Base-by-base conservation (phyloP, 116 monocot species). In the Dioscorea cayenensis region DNA sequence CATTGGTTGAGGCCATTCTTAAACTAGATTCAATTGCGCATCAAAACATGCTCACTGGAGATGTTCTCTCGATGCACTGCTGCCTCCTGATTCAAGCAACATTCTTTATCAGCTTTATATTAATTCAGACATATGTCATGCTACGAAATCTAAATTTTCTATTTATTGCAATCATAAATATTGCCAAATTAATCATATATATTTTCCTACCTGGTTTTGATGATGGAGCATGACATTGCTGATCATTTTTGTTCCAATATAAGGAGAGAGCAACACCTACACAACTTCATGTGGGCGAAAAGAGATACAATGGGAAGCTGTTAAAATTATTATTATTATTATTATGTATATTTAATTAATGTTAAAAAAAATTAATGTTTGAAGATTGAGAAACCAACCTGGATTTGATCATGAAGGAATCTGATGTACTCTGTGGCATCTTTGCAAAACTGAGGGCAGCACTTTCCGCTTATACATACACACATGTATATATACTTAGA, bases 401-500 rank as follows among this genome's bases (percentile, higher is more conserved):
- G 64, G 36, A 90, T 70, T 68, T 90, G 90, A 59, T 89, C 89
- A 65, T 93, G 93, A 28, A 93, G 85, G 66, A 93, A 93, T 27
- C 79, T 86, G 72, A 93, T 89, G 75, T 93, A 93, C 14, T 55
- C 86, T 9, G 81, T 75, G 28, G 89, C 84, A 70, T 89, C 93
- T 23, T 75, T n/a, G 81, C 14, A 93, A 85, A 21, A 93, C 93
- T 32, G 93, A 93, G 62, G 93, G n/a, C 93, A 2, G 89, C 93
- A 11, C 86, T 85, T n/a, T n/a, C 93, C 89, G 89, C 73, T 48
- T 17, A n/a, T 13, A 65, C 7, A 10, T 11, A 28, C 29, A 32
- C 35, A 32, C 32, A 35, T 32, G 11, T 1, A 65, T 28, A 65
- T 65, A 13, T 32, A 27, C 7, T 10, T 13, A 65, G 13, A 28